phyloP scores from a whole-genome alignment of 192 early-diverging fungal species.

The Podochytrium sp. region DNA sequence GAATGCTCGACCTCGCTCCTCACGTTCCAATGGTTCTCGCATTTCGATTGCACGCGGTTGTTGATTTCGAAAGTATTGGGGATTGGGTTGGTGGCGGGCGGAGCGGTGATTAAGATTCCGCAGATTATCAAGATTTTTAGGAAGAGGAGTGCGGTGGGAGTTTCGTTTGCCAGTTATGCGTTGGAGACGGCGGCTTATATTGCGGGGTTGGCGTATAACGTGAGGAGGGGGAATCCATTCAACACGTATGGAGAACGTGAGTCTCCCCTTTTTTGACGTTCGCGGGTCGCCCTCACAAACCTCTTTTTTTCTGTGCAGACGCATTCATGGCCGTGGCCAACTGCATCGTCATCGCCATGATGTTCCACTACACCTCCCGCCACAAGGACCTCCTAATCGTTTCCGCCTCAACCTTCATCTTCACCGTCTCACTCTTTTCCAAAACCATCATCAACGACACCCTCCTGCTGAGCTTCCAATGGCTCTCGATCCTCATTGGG shows the following conservation, averaged over 20 bases:
- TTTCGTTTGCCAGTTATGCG: slow-evolving; percentile 78
- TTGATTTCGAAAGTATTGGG: slow-evolving; percentile 89
- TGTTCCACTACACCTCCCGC: slow-evolving; percentile 45
- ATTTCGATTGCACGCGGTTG: slow-evolving; percentile 79
- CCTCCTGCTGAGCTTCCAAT: slow-evolving; percentile 72
- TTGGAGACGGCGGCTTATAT: slow-evolving; percentile 83
- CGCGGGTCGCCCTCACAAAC: slow-evolving; percentile 70
- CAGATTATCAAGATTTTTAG: slow-evolving; percentile 92
- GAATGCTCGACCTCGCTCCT: slow-evolving; percentile 77
- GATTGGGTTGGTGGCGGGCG: slow-evolving; percentile 90
- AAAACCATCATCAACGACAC: slow-evolving; percentile 41
- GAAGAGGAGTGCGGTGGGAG: slow-evolving; percentile 72
- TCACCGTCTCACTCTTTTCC: slow-evolving; percentile 49
- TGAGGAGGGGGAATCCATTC: slow-evolving; percentile 81
- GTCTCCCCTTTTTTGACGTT: slow-evolving; percentile 15
- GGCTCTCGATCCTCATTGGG: slow-evolving; percentile 79
- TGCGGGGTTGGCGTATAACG: slow-evolving; percentile 86
- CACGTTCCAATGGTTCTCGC: slow-evolving; percentile 69
- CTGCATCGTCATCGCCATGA: slow-evolving; percentile 64
- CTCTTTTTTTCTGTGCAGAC: slow-evolving; percentile 52
- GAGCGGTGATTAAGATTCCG: slow-evolving; percentile 93
- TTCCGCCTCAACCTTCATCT: slow-evolving; percentile 43
- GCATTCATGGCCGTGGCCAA: slow-evolving; percentile 88
- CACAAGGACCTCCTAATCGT: slow-evolving; percentile 39
- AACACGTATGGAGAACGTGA: slow-evolving; percentile 65